A percentile compares a stretch with the other conserved stretches of the same genome.
Conservation (phyloP, 208 protist genomes). For the Trichomonas gallinae region DNA sequence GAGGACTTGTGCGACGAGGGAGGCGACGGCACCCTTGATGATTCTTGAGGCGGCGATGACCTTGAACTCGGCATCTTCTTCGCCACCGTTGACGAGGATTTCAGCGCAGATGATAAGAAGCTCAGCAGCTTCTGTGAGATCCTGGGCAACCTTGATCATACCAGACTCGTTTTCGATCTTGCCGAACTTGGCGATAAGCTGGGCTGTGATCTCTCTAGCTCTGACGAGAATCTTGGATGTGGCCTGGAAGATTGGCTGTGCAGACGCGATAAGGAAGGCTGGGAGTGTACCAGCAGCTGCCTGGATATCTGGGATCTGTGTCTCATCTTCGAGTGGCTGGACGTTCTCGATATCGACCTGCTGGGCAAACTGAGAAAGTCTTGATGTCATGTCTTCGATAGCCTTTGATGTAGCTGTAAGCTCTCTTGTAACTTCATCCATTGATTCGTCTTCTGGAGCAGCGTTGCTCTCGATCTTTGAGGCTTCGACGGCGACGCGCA, state of each 20-base stretch:
- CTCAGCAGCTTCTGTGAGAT: not conserved
- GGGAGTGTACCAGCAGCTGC: not conserved
- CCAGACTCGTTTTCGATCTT: not conserved
- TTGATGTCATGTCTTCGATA: not conserved
- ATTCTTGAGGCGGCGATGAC: not conserved
- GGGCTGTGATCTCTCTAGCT: not conserved
- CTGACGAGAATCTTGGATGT: not conserved
- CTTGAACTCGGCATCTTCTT: not conserved
- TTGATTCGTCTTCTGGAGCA: not conserved
- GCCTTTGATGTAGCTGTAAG: not conserved
- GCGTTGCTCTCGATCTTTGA: not conserved
- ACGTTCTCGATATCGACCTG: not conserved
- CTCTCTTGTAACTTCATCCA: conserved; percentile 11
- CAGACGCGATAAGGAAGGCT: not conserved
- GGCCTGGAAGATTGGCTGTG: not conserved
- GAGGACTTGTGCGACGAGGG: not conserved
- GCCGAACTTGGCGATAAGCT: not conserved
- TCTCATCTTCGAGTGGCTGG: not conserved
- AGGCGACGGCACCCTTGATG: not conserved
- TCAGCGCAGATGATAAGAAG: not conserved
- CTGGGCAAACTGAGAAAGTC: not conserved
- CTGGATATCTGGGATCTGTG: not conserved
- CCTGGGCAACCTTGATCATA: not conserved
- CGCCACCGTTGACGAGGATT: not conserved
- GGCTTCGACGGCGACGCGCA: not conserved